Evolutionary conservation across 2,329 filamentous ascomycete species (phyloP).

Genomic region (Alternaria atra): DNA sequence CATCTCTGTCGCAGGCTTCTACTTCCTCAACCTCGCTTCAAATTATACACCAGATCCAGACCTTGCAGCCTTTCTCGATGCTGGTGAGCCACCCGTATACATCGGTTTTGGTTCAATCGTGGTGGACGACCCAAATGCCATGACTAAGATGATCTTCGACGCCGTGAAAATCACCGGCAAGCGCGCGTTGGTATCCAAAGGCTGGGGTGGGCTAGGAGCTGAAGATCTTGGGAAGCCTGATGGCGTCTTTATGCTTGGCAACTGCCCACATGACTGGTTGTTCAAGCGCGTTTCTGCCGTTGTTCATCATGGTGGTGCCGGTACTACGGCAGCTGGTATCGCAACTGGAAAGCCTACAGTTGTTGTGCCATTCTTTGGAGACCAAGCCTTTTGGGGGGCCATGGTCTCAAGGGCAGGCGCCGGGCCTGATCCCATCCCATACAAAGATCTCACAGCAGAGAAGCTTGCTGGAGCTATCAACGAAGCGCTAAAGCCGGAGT

Average conservation of each 20-base stretch:
- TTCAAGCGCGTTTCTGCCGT: conserved; percentile 83
- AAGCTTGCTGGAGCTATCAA: conserved; percentile 50
- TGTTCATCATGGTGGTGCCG: conserved; percentile 87
- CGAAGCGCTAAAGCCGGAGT: conserved; percentile 50
- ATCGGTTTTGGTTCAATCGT: conserved; percentile 56
- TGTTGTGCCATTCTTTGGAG: conserved; percentile 78
- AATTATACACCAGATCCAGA: conserved; percentile 52
- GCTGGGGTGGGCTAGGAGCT: conserved; percentile 85
- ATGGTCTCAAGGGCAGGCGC: conserved; percentile 54
- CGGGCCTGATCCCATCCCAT: conserved; percentile 51
- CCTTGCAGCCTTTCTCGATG: conserved; percentile 51
- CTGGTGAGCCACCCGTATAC: conserved; percentile 53
- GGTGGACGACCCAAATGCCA: conserved; percentile 53
- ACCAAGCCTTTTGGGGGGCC: conserved; percentile 54
- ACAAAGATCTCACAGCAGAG: conserved; percentile 52
- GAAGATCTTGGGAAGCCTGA: conserved; percentile 72
- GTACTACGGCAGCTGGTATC: conserved; percentile 88
- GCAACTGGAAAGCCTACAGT: conserved; percentile 81
- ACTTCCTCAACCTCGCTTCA: conserved; percentile 51
- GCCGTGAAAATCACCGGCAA: conserved; percentile 66
- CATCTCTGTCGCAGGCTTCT: conserved; percentile 54
- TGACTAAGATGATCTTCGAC: conserved; percentile 54
- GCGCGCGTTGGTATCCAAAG: conserved; percentile 84
- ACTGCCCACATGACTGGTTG: conserved; percentile 88
- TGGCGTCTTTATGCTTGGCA: conserved; percentile 82